Conservation (phyloP, 2,329 filamentous ascomycete genomes). For the Monosporascus cannonballus region DNA sequence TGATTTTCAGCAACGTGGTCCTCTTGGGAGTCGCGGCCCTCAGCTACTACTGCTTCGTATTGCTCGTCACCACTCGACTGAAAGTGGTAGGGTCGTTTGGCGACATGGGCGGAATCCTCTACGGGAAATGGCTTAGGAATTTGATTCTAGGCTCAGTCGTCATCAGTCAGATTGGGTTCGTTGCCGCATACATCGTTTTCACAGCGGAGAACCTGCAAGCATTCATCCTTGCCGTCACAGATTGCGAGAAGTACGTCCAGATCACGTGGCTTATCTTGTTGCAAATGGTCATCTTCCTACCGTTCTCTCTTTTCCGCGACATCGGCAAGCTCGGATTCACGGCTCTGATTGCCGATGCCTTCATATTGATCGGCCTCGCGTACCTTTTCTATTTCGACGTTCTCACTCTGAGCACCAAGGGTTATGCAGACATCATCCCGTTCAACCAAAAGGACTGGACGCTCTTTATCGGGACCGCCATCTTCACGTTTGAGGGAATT, state of each 20-base stretch:
- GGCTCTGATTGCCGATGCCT: conserved; percentile 85
- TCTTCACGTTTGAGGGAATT: conserved; percentile 98
- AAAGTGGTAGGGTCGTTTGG: conserved; percentile 92
- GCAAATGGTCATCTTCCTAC: conserved; percentile 92
- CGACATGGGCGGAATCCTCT: conserved; percentile 89
- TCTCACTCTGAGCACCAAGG: conserved; percentile 68
- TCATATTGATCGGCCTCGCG: conserved; percentile 85
- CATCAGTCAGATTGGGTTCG: conserved; percentile 90
- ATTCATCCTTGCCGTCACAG: conserved; percentile 83
- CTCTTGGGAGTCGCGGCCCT: conserved; percentile 78
- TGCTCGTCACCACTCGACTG: conserved; percentile 80
- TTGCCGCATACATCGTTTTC: conserved; percentile 93
- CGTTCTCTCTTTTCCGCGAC: conserved; percentile 87
- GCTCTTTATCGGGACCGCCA: conserved; percentile 95
- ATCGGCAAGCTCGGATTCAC: conserved; percentile 97
- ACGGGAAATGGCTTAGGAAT: conserved; percentile 82
- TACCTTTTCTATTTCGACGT: conserved; percentile 97
- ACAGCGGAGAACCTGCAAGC: conserved; percentile 93
- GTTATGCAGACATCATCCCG: conserved; percentile 76
- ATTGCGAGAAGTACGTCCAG: conserved; percentile 79
- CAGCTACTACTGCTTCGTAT: conserved; percentile 96
- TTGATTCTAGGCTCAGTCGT: conserved; percentile 90
- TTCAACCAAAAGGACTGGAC: conserved; percentile 95
- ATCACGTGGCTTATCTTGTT: conserved; percentile 88
- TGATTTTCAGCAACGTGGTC: conserved; percentile 92